Evolutionary conservation across 768 basidiomycete species (phyloP).

Genomic region (Rhizopogon roseolus): DNA sequence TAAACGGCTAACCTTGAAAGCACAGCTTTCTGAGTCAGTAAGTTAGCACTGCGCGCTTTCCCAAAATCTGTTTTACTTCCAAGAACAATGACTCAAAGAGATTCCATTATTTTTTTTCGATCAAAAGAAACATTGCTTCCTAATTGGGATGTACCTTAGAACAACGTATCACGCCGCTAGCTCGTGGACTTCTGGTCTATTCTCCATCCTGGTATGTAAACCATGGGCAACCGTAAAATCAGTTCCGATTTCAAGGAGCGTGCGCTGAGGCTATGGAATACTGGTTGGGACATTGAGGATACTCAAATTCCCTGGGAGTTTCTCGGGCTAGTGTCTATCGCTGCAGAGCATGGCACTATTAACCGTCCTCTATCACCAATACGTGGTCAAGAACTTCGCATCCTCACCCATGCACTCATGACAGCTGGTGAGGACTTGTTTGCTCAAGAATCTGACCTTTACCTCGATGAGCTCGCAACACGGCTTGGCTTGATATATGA

Average conservation of each 20-base stretch:
- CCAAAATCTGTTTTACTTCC: too few relatives aligned
- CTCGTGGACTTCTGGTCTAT: too few relatives aligned
- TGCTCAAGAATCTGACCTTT: conserved; percentile 7
- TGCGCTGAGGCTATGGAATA: conserved; percentile 16
- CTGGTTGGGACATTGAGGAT: conserved; percentile 13
- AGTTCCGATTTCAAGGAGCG: conserved; percentile 24
- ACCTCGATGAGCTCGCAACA: conserved; percentile 2
- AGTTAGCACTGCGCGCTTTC: too few relatives aligned
- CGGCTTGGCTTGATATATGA: not conserved
- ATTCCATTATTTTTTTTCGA: too few relatives aligned
- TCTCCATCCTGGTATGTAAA: too few relatives aligned
- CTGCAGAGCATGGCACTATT: conserved; percentile 13
- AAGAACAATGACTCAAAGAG: too few relatives aligned
- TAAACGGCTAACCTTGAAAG: too few relatives aligned
- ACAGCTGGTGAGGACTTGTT: conserved; percentile 15
- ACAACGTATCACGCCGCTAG: too few relatives aligned
- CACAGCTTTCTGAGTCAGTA: too few relatives aligned
- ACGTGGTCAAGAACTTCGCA: conserved; percentile 9
- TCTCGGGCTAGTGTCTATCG: conserved; percentile 20
- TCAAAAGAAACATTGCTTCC: too few relatives aligned
- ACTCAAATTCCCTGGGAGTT: conserved; percentile 17
- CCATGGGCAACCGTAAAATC: conserved; percentile 19
- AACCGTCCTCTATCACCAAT: conserved; percentile 13
- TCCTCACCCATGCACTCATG: conserved; percentile 14
- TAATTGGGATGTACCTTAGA: too few relatives aligned